Evolutionary conservation across 2,329 filamentous ascomycete species (phyloP).

Genomic region (Didymella arachidicola): DNA sequence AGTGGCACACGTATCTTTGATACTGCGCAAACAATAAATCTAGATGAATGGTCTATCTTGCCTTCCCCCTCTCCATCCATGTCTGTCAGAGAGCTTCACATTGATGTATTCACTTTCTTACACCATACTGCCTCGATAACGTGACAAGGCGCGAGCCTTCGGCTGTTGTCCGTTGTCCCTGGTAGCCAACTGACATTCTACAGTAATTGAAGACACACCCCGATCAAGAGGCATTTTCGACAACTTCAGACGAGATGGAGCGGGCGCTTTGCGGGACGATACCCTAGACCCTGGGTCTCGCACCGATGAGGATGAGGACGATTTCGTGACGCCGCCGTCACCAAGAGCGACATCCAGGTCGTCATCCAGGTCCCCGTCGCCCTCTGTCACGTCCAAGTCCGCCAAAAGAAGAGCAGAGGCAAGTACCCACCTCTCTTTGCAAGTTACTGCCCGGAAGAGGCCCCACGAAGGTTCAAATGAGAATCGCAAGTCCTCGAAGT

Average conservation of each 20-base stretch:
- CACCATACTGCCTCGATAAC: too few relatives aligned
- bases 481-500: slow-evolving; percentile 36
- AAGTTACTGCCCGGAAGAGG: slow-evolving; percentile 31
- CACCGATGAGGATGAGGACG: slow-evolving; percentile 44
- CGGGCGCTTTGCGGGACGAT: background rate
- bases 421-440: slow-evolving; percentile 34
- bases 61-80: too few relatives aligned
- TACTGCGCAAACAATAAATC: too few relatives aligned
- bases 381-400: slow-evolving; percentile 27
- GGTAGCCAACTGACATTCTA: background rate
- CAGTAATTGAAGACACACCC: slow-evolving; percentile 1
- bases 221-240: slow-evolving; percentile 5
- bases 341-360: slow-evolving; percentile 24
- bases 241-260: background rate
- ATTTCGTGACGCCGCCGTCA: slow-evolving; percentile 33
- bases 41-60: too few relatives aligned
- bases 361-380: slow-evolving; percentile 17
- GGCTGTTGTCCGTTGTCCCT: background rate
- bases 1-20: too few relatives aligned
- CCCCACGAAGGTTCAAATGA: slow-evolving; percentile 29
- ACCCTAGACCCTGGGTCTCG: slow-evolving; percentile 35
- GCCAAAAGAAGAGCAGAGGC: slow-evolving; percentile 33
- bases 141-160: too few relatives aligned
- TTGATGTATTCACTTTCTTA: too few relatives aligned
- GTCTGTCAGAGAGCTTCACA: too few relatives aligned